Evolutionary conservation across 805 yeast genomes (phyloP).

Genomic region (Clavispora asparagi): DNA sequence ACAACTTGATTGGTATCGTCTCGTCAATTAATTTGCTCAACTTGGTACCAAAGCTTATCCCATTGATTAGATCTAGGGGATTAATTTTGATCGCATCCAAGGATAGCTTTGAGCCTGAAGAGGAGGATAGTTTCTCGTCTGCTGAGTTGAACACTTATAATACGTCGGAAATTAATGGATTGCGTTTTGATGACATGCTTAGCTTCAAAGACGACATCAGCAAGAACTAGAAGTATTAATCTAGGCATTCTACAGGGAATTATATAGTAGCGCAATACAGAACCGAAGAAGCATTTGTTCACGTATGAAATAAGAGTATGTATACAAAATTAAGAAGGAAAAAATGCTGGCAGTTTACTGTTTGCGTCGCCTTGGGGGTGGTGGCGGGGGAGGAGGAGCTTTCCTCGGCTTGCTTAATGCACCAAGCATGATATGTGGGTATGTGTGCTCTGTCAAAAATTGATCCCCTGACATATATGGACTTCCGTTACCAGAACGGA

Average conservation of each 20-base stretch:
- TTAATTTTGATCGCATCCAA: slow-evolving; percentile 73
- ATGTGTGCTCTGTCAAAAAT: neutral
- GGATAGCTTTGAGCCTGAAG: slow-evolving; percentile 26
- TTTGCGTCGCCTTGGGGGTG: slow-evolving; percentile 17
- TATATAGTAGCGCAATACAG: neutral
- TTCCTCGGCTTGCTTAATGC: neutral
- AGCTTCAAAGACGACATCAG: slow-evolving; percentile 54
- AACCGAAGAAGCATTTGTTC: neutral
- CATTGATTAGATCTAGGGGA: slow-evolving; percentile 74
- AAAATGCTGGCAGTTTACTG: neutral
- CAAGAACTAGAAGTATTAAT: neutral
- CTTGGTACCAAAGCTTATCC: slow-evolving; percentile 71
- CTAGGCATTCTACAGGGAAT: too few relatives aligned
- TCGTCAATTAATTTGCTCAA: slow-evolving; percentile 66
- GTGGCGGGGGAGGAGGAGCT: slow-evolving; percentile 31
- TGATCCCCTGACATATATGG: neutral
- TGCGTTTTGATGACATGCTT: slow-evolving; percentile 56
- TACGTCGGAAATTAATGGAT: slow-evolving; percentile 57
- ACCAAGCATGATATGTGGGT: neutral
- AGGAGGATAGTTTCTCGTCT: slow-evolving; percentile 16
- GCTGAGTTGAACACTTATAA: slow-evolving; percentile 34
- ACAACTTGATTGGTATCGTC: slow-evolving; percentile 81
- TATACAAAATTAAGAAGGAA: neutral
- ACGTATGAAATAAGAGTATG: neutral
- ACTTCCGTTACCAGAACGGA: neutral